Evolutionary conservation across 805 yeast genomes (phyloP).

Genomic region (Maudiozyma barnettii): DNA sequence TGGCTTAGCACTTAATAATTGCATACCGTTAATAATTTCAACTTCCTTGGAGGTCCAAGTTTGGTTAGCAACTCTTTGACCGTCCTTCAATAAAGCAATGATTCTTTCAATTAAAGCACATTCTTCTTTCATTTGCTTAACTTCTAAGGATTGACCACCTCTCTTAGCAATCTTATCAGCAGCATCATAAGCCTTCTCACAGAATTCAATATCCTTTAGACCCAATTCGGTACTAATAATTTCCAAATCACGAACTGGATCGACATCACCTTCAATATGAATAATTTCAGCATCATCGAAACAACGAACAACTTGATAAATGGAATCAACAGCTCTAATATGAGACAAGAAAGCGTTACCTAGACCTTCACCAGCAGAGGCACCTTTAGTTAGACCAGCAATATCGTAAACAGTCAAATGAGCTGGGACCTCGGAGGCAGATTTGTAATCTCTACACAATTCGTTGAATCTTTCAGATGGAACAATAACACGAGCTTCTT

Average conservation of each 20-base stretch:
- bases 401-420: constrained; percentile 89
- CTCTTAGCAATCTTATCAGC: constrained; percentile 71
- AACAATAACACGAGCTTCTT: constrained; percentile 91
- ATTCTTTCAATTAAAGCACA: constrained; percentile 64
- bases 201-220: constrained; percentile 93
- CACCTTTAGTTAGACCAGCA: constrained; percentile 97
- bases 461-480: constrained; percentile 84
- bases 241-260: constrained; percentile 90
- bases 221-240: constrained; percentile 87
- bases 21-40: constrained; percentile 78
- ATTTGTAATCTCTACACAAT: constrained; percentile 63
- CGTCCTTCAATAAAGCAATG: constrained; percentile 68
- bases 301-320: constrained; percentile 95
- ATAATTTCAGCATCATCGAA: constrained; percentile 97
- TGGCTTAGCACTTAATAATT: constrained; percentile 89
- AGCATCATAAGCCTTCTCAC: constrained; percentile 71
- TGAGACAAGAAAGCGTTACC: constrained; percentile 96
- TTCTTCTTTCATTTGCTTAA: constrained; percentile 81
- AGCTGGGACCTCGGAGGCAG: constrained; percentile 85
- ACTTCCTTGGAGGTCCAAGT: constrained; percentile 88
- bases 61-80: constrained; percentile 80
- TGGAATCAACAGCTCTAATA: constrained; percentile 95
- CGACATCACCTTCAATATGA: constrained; percentile 93
- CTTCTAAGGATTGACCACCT: constrained; percentile 85
- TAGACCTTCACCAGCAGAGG: constrained; percentile 92